Evolutionary conservation across 331 rosid species (phyloP), one percentile per base, ranked within the genome.

Genomic region (Prunus yedoensis): DNA sequence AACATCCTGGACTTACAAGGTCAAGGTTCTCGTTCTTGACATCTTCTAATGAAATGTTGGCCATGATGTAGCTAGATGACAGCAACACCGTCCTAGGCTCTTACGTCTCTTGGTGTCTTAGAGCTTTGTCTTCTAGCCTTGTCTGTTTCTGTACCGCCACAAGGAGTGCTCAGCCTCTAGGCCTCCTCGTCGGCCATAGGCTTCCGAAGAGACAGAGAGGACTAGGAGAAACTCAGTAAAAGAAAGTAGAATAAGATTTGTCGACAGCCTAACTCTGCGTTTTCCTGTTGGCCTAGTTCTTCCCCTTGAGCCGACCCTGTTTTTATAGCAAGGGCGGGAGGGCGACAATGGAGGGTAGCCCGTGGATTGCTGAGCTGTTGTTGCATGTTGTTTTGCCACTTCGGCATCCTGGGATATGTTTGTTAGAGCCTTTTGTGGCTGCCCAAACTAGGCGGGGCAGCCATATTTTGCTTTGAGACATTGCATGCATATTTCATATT

Each of bases 11-110:
- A 13, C 92, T 80, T 84, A 93, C 97, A 51, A 93, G 97, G 73
- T 90, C 93, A 11, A 87, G 74, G 28, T 74, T 87, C 79, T 92
- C 96, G 9, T 86, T 89, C 87, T 77, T 87, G 77, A 90, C 82
- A 20, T 85, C 90, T 27, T 93, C 97, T 25, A 89, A 86, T 43
- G 97, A 86, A 4, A 93, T 75, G 16, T 85, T 69, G 41, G 91
- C 85, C 97, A 93, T 93, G 61, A 66, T 53, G 78, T 70, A 70
- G 49, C n/a, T 41, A 10, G 57, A 52, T 49, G 51, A 23, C 25
- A 57, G 50, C 21, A n/a, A 71, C 75, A 57, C 62, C 30, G 27
- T 38, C 30, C 62, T 21, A 57, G 62, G 62, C 50, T 70, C 73
- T 68, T 43, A 2, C 6, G 9, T 38, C 21, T 5, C 17, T 16